Evolutionary conservation across 2,329 filamentous ascomycete species (phyloP).

Genomic region (Verticillium nonalfalfae): DNA sequence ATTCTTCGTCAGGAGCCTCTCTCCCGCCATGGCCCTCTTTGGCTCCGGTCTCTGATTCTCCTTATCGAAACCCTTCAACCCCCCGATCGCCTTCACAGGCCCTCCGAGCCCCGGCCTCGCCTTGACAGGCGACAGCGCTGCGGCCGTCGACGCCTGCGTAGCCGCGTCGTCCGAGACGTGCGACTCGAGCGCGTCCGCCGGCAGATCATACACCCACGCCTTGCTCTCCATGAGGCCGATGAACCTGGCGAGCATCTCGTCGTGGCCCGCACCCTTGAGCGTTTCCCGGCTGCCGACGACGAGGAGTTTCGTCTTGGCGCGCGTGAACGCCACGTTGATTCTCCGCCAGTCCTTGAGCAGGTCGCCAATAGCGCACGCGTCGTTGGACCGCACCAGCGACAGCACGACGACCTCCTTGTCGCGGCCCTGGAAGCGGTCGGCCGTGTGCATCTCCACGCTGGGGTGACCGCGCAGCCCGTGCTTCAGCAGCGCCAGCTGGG

Average conservation of each 20-base stretch:
- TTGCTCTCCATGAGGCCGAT: slow-evolving; percentile 69
- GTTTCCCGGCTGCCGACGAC: slow-evolving; percentile 80
- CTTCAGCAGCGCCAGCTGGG: slow-evolving; percentile 78
- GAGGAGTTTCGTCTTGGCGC: slow-evolving; percentile 86
- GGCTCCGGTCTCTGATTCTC: slow-evolving; percentile 44
- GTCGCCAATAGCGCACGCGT: slow-evolving; percentile 77
- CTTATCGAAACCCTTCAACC: slow-evolving; percentile 22
- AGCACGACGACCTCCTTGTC: slow-evolving; percentile 93
- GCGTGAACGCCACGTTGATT: slow-evolving; percentile 92
- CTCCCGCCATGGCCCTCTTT: slow-evolving; percentile 51
- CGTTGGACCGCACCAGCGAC: slow-evolving; percentile 82
- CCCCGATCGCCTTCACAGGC: slow-evolving; percentile 7
- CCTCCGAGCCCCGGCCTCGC: slow-evolving; percentile 1
- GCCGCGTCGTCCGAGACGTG: slow-evolving; percentile 60
- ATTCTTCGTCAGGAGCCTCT: slow-evolving; percentile 56
- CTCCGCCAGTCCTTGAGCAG: slow-evolving; percentile 84
- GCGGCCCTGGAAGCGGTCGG: slow-evolving; percentile 92
- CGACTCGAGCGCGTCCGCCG: slow-evolving; percentile 52
- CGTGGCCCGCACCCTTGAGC: slow-evolving; percentile 62
- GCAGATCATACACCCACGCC: slow-evolving; percentile 75
- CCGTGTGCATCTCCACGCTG: slow-evolving; percentile 88
- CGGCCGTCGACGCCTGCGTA: slow-evolving; percentile 37
- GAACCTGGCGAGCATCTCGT: slow-evolving; percentile 73
- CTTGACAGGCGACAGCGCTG: slow-evolving; percentile 4
- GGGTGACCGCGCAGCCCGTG: slow-evolving; percentile 56